Conservation (phyloP, 2,329 filamentous ascomycete genomes). For the Sarocladium kiliense region DNA sequence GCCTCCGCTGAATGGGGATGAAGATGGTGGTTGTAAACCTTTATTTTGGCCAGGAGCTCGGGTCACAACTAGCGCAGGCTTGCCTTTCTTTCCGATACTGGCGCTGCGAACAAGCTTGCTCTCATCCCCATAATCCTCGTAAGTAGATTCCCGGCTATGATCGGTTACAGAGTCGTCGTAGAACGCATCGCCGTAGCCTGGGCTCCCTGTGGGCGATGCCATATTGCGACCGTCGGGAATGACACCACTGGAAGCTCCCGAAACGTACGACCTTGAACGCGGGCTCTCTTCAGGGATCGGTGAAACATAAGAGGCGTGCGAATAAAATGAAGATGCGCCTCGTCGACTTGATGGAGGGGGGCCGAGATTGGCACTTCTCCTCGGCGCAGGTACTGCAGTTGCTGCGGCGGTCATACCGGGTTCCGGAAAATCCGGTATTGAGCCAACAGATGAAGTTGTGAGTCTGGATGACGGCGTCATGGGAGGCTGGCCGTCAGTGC, state of each 20-base stretch:
- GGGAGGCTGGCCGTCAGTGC: not conserved
- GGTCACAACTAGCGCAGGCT: conserved; percentile 48
- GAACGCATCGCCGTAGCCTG: conserved; percentile 41
- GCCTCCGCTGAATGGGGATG: conserved; percentile 34
- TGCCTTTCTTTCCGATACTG: conserved; percentile 56
- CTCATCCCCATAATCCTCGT: conserved; percentile 48
- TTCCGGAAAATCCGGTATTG: conserved; percentile 55
- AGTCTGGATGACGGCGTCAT: conserved; percentile 38
- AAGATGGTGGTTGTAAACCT: conserved; percentile 10
- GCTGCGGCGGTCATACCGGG: conserved; percentile 19
- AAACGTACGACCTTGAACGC: conserved; percentile 51
- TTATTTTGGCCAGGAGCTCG: not conserved
- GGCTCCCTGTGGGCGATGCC: conserved; percentile 31
- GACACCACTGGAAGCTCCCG: conserved; percentile 66
- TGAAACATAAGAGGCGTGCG: conserved; percentile 62
- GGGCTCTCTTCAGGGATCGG: conserved; percentile 71
- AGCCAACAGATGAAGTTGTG: conserved; percentile 47
- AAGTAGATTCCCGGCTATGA: conserved; percentile 27
- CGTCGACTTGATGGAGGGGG: conserved; percentile 57
- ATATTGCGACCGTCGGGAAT: conserved; percentile 65
- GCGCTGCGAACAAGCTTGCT: conserved; percentile 55
- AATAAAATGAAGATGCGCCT: conserved; percentile 61
- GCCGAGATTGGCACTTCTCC: conserved; percentile 50
- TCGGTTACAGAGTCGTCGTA: conserved; percentile 46
- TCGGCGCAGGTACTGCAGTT: conserved; percentile 14